Base-by-base conservation (phyloP, 148 eudicot species). In the Simmondsia chinensis region DNA sequence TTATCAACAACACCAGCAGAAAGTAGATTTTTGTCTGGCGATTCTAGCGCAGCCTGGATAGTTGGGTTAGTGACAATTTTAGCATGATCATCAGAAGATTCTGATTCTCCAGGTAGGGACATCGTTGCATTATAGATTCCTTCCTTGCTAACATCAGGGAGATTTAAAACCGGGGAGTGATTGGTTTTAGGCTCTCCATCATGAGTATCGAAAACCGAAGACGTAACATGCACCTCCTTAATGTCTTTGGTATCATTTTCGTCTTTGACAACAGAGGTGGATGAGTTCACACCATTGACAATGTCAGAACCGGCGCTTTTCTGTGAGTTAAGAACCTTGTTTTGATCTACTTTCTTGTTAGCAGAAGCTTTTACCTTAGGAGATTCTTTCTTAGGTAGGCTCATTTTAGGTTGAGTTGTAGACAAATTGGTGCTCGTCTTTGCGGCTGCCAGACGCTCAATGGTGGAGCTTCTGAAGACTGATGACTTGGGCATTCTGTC, bases 361-460 rank as follows among this genome's bases (percentile, higher is more conserved):
- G 20, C 29, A 36, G n/a, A n/a, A n/a, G 39, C 44, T 36, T 56
- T 66, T 17, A 28, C 68, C 61, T 72, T 82, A 20, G 66, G 20
- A 30, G 39, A 25, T 35, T 46, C 53, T 38, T 68, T 80, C 52
- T 60, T 69, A 31, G 56, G 57, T 48, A 42, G 64, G 31, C 45
- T 29, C 16, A 48, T 36, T 55, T 63, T 71, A 16, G 65, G 43
- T 44, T 63, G 73, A 45, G 66, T 46, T 7, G 66, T 49, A 26
- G 74, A 52, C 24, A 56, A 56, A 38, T 59, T 66, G 21, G 61
- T 73, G 41, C 48, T 46, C 54, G 72, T 49, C 36, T 63, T 72
- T 39, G 85, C 65, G 59, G 89, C 64, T 13, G 95, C 74, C 32
- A 84, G 79, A 9, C 82, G 85, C 32, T 81, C 79, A 29, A 81